A percentile compares a stretch with the other conserved stretches of the same genome.
Evolutionary conservation across 2,329 filamentous ascomycete genomes (phyloP).

Genomic region (Penicillium polonicum): DNA sequence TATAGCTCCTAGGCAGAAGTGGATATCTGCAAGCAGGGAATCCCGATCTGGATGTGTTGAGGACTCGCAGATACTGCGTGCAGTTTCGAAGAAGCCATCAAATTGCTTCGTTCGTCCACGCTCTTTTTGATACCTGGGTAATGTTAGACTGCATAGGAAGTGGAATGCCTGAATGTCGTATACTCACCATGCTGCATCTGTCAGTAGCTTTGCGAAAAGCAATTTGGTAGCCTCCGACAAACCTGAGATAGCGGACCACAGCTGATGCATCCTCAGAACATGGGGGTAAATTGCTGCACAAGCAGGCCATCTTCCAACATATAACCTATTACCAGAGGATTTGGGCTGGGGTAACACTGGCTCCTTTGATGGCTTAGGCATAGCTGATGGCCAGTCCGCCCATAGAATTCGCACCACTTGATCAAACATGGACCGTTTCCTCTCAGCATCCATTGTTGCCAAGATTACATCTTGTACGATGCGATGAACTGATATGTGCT

Average conservation of each 20-base stretch:
- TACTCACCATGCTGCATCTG: conserved; percentile 27
- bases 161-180: not conserved
- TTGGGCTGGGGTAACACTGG: conserved; percentile 15
- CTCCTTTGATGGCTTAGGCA: conserved; percentile 21
- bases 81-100: conserved; percentile 26
- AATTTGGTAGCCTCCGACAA: conserved; percentile 13
- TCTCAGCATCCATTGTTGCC: conserved; percentile 20
- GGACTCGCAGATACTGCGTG: conserved; percentile 21
- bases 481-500: conserved; percentile 25
- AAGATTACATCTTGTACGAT: conserved; percentile 30
- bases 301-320: conserved; percentile 23
- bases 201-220: conserved; percentile 26
- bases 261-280: conserved; percentile 23
- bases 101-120: conserved; percentile 24
- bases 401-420: conserved; percentile 15
- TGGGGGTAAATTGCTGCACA: conserved; percentile 29
- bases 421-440: conserved; percentile 15
- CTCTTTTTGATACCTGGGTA: conserved; percentile 25
- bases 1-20: conserved; percentile 24
- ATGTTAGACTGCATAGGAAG: conserved; percentile 12
- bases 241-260: conserved; percentile 14
- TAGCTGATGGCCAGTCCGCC: conserved; percentile 23
- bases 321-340: conserved; percentile 16
- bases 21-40: conserved; percentile 22
- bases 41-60: conserved; percentile 21